These are phyloP conservation scores for Neltuma alba DNA, from an alignment of 306 rosid species.

Conservation along the genomic window DNA sequence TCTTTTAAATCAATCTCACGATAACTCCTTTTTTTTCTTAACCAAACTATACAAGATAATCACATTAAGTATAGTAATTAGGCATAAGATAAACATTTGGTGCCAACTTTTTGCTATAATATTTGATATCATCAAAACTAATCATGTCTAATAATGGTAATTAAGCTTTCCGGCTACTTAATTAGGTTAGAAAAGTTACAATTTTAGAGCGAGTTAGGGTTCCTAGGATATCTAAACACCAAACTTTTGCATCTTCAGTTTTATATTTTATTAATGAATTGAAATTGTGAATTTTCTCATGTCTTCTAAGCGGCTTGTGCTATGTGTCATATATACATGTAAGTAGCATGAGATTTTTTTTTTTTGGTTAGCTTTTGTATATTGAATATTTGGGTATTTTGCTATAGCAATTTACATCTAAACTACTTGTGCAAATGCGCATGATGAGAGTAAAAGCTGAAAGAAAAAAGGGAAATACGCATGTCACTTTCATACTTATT, in stretches of 20 bases:
- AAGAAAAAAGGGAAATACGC: not conserved
- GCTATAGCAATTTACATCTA: not conserved
- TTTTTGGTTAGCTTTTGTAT: constrained; percentile 12
- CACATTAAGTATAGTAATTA: no score
- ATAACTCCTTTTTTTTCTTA: no score
- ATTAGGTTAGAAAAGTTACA: not conserved
- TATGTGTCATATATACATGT: not conserved
- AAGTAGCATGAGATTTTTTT: not conserved
- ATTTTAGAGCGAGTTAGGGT: not conserved
- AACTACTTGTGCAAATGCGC: not conserved
- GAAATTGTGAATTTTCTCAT: not conserved
- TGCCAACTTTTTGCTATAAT: no score
- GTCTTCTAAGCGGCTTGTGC: not conserved
- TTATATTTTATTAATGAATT: not conserved
- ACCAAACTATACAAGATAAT: no score
- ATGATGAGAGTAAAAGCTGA: not conserved
- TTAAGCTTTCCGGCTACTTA: no score
- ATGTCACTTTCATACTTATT: no score
- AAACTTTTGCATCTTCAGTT: not conserved
- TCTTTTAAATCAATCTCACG: no score
- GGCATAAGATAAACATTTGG: no score
- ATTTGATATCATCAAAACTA: no score
- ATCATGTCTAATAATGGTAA: no score
- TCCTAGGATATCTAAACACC: not conserved
- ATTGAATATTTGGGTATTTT: not conserved